These are phyloP conservation scores for Gossypium mustelinum DNA, from an alignment of 345 rosid genomes.

Conservation along the genomic window DNA sequence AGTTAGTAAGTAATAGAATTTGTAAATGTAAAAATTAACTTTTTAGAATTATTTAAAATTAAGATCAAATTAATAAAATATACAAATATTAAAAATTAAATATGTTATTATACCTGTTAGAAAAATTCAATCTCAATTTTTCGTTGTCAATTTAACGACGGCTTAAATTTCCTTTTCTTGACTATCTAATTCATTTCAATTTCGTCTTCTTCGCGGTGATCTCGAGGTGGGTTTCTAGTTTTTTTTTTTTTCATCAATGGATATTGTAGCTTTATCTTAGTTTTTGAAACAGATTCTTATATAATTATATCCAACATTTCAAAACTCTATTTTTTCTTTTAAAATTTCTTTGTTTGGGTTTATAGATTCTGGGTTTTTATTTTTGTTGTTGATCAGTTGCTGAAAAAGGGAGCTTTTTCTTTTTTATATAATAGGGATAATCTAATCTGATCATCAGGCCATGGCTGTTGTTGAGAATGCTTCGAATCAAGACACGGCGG, in stretches of 20 bases:
- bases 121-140: no score
- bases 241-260: no score
- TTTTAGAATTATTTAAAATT: no score
- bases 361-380: not conserved
- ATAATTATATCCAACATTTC: conserved; percentile 1
- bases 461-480: conserved; percentile 60
- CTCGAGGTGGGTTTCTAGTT: no score
- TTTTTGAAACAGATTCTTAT: not conserved
- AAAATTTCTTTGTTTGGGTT: not conserved
- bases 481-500: conserved; percentile 26
- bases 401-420: not conserved
- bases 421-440: not conserved
- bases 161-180: no score
- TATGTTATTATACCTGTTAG: fast-evolving
- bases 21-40: fast-evolving
- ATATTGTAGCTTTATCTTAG: not conserved
- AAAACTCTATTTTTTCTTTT: not conserved
- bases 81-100: no score
- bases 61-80: no score
- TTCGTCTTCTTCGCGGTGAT: no score
- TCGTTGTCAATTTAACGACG: no score
- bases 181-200: no score
- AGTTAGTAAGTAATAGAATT: no score
- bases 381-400: conserved; percentile 14
- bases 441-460: conserved; percentile 10